Evolutionary conservation across 2,329 filamentous ascomycete species (phyloP), one percentile per base, ranked within the genome.

Genomic region (Metarhizium humberi): DNA sequence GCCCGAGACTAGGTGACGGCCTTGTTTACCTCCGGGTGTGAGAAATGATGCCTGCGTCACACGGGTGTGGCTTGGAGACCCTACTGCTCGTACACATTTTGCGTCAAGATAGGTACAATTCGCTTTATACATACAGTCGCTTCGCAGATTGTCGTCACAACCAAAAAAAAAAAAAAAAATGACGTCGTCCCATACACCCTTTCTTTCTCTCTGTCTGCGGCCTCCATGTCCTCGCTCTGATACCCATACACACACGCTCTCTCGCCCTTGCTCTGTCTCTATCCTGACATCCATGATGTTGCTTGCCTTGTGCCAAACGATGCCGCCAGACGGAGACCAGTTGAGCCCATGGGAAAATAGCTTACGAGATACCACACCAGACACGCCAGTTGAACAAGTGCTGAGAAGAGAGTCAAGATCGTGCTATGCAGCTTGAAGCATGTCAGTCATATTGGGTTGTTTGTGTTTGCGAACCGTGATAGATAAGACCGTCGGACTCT

Each of bases 291-390:
- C 94, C 92, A 97, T 53, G 91, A 82, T 5, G 90, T 82, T 42
- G 95, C 88, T 66, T 92, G 82, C 67, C 86, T 86, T 20, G 87
- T 89, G 25, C 92, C 94, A 67, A 96, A 94, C 3, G 84, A 85
- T 47, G 91, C 90, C 56, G 91, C 91, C 62, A 96, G 83, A 57
- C 92, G 86, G 61, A 99, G 75, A 46, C 94, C 90, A 55, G 86
- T 88, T 56, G 88, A 89, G 45, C 94, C 94, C 92, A 97, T 96
- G 30, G 94, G 94, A 66, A 97, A 97, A 72, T 99, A 99, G 73
- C 90, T 95, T 71, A 97, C 85, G 50, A 96, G 79, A 73, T 97
- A 97, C 92, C 92, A 97, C 50, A 90, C 61, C 60, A 97, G 77
- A 59, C 87, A 88, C 53, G 86, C 85, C 54, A 97, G 78, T 70